Evolutionary conservation across 2,329 filamentous ascomycete genomes (phyloP).

Genomic region (Colletotrichum navitas): DNA sequence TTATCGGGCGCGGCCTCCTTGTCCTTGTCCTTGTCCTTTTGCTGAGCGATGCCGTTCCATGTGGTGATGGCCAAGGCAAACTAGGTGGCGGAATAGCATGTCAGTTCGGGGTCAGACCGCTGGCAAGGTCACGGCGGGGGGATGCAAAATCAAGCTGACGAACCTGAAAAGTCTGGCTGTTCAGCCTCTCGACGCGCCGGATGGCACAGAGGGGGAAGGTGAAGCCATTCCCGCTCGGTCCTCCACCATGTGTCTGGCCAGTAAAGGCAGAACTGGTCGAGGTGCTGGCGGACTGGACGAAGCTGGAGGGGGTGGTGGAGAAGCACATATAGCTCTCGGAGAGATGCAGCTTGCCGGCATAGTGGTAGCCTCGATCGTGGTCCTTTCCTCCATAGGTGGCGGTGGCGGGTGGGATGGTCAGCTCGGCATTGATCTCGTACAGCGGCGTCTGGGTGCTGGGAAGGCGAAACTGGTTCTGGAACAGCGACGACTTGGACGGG

Average conservation of each 20-base stretch:
- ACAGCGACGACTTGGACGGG: constrained; percentile 91
- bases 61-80: constrained; percentile 96
- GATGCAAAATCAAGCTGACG: neutral
- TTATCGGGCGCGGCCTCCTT: constrained; percentile 51
- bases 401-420: constrained; percentile 84
- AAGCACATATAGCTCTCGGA: constrained; percentile 97
- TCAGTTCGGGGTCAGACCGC: constrained; percentile 24
- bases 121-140: constrained; percentile 15
- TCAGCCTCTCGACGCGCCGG: constrained; percentile 89
- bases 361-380: constrained; percentile 83
- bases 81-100: constrained; percentile 50
- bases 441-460: constrained; percentile 92
- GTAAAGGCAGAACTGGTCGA: constrained; percentile 87
- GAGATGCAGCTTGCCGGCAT: constrained; percentile 91
- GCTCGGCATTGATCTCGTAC: constrained; percentile 95
- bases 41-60: constrained; percentile 82
- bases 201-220: constrained; percentile 94
- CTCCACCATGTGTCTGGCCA: constrained; percentile 91
- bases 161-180: constrained; percentile 88
- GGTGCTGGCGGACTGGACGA: constrained; percentile 82
- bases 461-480: constrained; percentile 96
- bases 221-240: constrained; percentile 95
- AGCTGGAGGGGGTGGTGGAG: constrained; percentile 92
- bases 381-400: constrained; percentile 78
- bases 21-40: constrained; percentile 59